Evolutionary conservation across 2,329 filamentous ascomycete species (phyloP).

Genomic region (Aspergillus ibericus): DNA sequence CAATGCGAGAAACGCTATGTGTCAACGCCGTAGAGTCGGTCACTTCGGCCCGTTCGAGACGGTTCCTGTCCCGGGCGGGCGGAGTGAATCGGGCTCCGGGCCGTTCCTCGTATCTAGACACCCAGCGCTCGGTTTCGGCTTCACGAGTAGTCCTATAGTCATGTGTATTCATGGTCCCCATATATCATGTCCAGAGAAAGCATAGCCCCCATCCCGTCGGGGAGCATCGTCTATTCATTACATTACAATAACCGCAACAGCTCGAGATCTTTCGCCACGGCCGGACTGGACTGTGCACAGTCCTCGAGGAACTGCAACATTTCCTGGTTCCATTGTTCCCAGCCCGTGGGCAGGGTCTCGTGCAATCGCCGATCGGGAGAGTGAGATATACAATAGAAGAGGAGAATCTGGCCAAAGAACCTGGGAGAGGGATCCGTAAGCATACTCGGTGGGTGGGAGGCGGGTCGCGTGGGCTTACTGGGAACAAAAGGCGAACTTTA

Average conservation of each 20-base stretch:
- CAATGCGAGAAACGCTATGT: too few relatives aligned
- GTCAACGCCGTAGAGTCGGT: too few relatives aligned
- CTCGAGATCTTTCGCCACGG: slow-evolving; percentile 42
- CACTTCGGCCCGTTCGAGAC: too few relatives aligned
- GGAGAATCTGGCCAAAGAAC: slow-evolving; percentile 45
- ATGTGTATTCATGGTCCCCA: too few relatives aligned
- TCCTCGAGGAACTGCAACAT: slow-evolving; percentile 44
- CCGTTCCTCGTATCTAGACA: too few relatives aligned
- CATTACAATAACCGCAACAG: slow-evolving; percentile 34
- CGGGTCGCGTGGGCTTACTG: slow-evolving; percentile 27
- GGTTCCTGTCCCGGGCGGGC: too few relatives aligned
- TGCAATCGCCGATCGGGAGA: slow-evolving; percentile 37
- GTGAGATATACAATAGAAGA: slow-evolving; percentile 44
- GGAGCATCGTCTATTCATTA: neutral
- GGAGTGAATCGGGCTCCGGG: too few relatives aligned
- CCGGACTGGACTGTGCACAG: slow-evolving; percentile 39
- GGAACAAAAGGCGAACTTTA: slow-evolving; percentile 44
- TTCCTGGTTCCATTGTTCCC: slow-evolving; percentile 44
- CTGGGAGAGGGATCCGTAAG: slow-evolving; percentile 14
- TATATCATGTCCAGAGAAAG: too few relatives aligned
- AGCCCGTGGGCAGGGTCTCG: slow-evolving; percentile 38
- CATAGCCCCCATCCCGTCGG: too few relatives aligned
- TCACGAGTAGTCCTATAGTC: too few relatives aligned
- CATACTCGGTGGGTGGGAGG: neutral
- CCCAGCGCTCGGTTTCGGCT: too few relatives aligned